phyloP scores from a whole-genome alignment of 1,139 yeast genomes.

The Pichia inconspicua region DNA sequence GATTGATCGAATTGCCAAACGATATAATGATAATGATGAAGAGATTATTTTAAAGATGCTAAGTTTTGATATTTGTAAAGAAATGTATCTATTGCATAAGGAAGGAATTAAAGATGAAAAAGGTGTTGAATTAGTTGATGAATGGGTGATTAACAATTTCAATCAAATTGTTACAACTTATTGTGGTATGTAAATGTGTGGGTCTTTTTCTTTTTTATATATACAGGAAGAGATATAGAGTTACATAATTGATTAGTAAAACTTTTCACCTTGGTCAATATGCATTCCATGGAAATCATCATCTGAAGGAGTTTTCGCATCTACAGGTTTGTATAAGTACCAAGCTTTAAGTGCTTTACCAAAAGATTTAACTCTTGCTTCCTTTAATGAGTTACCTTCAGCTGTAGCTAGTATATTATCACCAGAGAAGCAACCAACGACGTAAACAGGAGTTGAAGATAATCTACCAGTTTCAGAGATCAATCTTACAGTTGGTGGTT shows the following conservation, averaged over 20 bases:
- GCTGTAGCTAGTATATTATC: slow-evolving; percentile 85
- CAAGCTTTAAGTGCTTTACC: slow-evolving; percentile 86
- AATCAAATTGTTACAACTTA: slow-evolving; percentile 8
- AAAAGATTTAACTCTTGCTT: slow-evolving; percentile 88
- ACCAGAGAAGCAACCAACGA: slow-evolving; percentile 89
- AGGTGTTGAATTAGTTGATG: slow-evolving; percentile 22
- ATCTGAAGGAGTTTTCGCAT: slow-evolving; percentile 57
- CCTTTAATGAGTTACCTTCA: slow-evolving; percentile 83
- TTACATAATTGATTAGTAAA: slow-evolving; percentile 15
- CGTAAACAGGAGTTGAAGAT: slow-evolving; percentile 76
- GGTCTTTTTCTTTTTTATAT: background rate
- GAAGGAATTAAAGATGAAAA: slow-evolving; percentile 13
- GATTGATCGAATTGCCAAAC: slow-evolving; percentile 18
- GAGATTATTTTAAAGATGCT: slow-evolving; percentile 17
- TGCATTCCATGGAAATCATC: slow-evolving; percentile 37
- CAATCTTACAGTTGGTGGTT: slow-evolving; percentile 71
- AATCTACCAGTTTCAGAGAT: slow-evolving; percentile 90
- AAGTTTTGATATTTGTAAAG: slow-evolving; percentile 18
- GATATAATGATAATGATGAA: slow-evolving; percentile 13
- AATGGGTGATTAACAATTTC: slow-evolving; percentile 20
- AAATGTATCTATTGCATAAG: slow-evolving; percentile 14
- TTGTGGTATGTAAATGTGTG: background rate
- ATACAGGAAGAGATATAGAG: background rate
- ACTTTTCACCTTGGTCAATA: slow-evolving; percentile 49
- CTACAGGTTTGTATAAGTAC: slow-evolving; percentile 81